Conservation (phyloP, 2,329 filamentous ascomycete genomes). For the Shiraia sp. region DNA sequence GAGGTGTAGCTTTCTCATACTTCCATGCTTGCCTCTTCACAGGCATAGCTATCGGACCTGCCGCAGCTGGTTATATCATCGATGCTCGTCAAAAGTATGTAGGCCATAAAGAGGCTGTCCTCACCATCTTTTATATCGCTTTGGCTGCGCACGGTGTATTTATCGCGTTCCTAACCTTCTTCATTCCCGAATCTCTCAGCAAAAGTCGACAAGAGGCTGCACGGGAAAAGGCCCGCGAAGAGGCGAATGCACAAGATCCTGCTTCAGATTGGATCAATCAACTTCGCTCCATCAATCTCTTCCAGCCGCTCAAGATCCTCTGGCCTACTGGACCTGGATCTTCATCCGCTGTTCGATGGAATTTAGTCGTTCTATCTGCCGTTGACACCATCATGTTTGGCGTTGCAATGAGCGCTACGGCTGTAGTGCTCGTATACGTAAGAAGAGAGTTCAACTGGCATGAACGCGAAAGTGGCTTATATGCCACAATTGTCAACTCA, state of each 20-base stretch:
- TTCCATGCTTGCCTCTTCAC: constrained; percentile 87
- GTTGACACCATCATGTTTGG: constrained; percentile 84
- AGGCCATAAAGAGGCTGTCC: constrained; percentile 67
- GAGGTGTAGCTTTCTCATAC: constrained; percentile 84
- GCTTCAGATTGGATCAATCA: constrained; percentile 51
- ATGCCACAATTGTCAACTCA: constrained; percentile 78
- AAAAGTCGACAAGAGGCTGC: constrained; percentile 71
- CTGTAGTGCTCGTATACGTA: constrained; percentile 83
- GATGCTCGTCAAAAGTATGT: constrained; percentile 49
- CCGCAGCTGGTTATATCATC: constrained; percentile 79
- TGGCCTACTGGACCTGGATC: constrained; percentile 70
- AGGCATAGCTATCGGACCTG: constrained; percentile 85
- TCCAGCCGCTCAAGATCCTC: constrained; percentile 77
- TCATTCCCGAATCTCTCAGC: constrained; percentile 84
- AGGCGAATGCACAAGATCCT: constrained; percentile 40
- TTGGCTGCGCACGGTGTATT: constrained; percentile 74
- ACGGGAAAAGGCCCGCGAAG: constrained; percentile 65
- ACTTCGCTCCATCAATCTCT: constrained; percentile 62
- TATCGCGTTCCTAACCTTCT: constrained; percentile 69
- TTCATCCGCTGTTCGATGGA: constrained; percentile 67
- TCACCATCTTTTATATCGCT: constrained; percentile 84
- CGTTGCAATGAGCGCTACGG: constrained; percentile 76
- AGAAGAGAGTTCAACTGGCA: constrained; percentile 82
- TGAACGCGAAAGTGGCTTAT: constrained; percentile 77
- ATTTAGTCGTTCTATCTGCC: constrained; percentile 78